Percentiles rank a stretch among this genome's conserved stretches.
Conservation (phyloP, 2,329 filamentous ascomycete genomes). For the Aspergillus versicolor region DNA sequence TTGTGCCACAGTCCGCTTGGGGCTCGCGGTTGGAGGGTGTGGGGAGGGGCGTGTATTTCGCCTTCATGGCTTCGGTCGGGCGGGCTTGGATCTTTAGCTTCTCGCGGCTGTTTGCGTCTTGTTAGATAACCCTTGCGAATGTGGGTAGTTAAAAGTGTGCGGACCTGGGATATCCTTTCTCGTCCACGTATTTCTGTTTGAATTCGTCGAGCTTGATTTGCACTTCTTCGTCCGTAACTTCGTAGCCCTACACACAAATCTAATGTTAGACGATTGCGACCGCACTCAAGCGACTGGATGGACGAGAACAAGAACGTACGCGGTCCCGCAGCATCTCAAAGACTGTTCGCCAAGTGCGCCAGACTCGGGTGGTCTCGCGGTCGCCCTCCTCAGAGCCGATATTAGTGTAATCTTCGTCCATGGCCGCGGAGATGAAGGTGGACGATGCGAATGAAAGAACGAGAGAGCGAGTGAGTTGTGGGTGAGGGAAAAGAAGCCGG, state of each 20-base stretch:
- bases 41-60: slow-evolving; percentile 74
- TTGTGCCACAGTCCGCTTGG: slow-evolving; percentile 72
- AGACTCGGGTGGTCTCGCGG: slow-evolving; percentile 64
- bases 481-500: slow-evolving; percentile 2
- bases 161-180: slow-evolving; percentile 75
- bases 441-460: slow-evolving; percentile 16
- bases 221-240: slow-evolving; percentile 85
- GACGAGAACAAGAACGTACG: slow-evolving; percentile 53
- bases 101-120: slow-evolving; percentile 59
- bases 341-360: slow-evolving; percentile 90
- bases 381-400: slow-evolving; percentile 37
- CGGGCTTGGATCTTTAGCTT: slow-evolving; percentile 86
- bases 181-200: slow-evolving; percentile 66
- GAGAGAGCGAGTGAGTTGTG: slow-evolving; percentile 24
- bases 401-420: slow-evolving; percentile 40
- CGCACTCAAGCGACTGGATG: background rate
- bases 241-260: slow-evolving; percentile 70
- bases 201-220: slow-evolving; percentile 84
- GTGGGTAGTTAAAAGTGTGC: slow-evolving; percentile 27
- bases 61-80: slow-evolving; percentile 79
- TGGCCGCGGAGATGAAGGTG: slow-evolving; percentile 18
- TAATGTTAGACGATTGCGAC: slow-evolving; percentile 10
- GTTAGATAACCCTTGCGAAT: background rate
- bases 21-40: slow-evolving; percentile 70
- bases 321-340: slow-evolving; percentile 93